A percentile compares a stretch with the other conserved stretches of the same genome.
Evolutionary conservation across 2,329 filamentous ascomycete species (phyloP).

Genomic region (Scopulariopsis brevicaulis): DNA sequence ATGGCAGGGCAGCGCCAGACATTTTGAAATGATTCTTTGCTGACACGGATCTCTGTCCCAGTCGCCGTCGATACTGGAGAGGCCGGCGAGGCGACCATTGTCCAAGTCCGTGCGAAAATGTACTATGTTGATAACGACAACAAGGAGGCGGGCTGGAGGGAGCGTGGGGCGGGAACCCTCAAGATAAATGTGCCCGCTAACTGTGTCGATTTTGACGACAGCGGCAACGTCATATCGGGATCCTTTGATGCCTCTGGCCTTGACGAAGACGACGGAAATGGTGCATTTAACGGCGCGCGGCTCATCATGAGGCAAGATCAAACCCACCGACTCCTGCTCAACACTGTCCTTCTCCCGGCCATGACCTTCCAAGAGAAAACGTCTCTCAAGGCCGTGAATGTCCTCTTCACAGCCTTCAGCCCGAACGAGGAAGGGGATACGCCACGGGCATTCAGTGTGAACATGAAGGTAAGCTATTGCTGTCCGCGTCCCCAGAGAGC

Average conservation of each 20-base stretch:
- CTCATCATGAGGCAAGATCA: constrained; percentile 88
- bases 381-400: constrained; percentile 56
- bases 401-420: constrained; percentile 56
- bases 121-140: constrained; percentile 66
- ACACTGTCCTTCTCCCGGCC: constrained; percentile 67
- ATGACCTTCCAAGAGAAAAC: constrained; percentile 74
- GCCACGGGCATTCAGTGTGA: constrained; percentile 43
- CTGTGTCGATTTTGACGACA: constrained; percentile 43
- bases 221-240: constrained; percentile 33
- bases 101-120: constrained; percentile 71
- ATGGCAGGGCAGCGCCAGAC: constrained; percentile 18
- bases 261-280: constrained; percentile 28
- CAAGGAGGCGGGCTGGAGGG: constrained; percentile 68
- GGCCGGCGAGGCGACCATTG: constrained; percentile 64
- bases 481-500: constrained; percentile 3
- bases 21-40: neutral
- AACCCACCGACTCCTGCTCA: constrained; percentile 76
- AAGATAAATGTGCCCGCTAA: constrained; percentile 67
- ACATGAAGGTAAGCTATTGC: constrained; percentile 41
- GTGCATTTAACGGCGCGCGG: constrained; percentile 43
- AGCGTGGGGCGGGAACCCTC: constrained; percentile 72
- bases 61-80: constrained; percentile 75
- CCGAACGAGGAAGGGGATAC: constrained; percentile 23
- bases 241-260: constrained; percentile 44
- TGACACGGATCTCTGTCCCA: constrained; percentile 18